Evolutionary conservation across 1,284 basidiomycete species (phyloP).

Genomic region (Irpex sp.): DNA sequence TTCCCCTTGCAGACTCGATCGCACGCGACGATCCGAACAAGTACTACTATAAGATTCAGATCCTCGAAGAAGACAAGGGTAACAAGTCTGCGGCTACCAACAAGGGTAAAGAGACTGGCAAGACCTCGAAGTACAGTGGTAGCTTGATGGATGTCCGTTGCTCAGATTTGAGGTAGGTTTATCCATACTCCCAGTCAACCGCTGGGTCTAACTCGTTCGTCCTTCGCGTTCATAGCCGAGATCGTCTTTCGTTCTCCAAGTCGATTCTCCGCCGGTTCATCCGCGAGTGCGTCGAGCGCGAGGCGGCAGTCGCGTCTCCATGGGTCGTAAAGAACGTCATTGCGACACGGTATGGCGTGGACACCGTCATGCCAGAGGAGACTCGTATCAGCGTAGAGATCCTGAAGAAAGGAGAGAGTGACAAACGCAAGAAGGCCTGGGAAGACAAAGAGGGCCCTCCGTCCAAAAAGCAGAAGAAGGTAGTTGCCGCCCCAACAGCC

Average conservation of each 20-base stretch:
- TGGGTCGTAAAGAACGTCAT: constrained; percentile 91
- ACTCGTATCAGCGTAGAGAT: constrained; percentile 76
- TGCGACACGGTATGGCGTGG: constrained; percentile 80
- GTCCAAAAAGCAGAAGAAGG: constrained; percentile 78
- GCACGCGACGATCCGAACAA: constrained; percentile 74
- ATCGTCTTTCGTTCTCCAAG: constrained; percentile 93
- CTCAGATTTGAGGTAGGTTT: constrained; percentile 70
- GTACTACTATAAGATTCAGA: constrained; percentile 88
- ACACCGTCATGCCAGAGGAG: constrained; percentile 81
- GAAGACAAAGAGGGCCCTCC: constrained; percentile 79
- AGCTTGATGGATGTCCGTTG: constrained; percentile 82
- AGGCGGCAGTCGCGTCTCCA: constrained; percentile 87
- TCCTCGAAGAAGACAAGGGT: constrained; percentile 74
- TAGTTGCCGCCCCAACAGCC: constrained; percentile 52
- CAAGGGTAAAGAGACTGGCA: constrained; percentile 42
- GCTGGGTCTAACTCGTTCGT: background rate
- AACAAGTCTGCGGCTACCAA: constrained; percentile 51
- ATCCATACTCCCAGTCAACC: background rate
- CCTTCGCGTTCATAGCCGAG: constrained; percentile 56
- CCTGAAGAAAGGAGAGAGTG: constrained; percentile 83
- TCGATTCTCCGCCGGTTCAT: constrained; percentile 95
- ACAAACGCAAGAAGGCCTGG: constrained; percentile 87
- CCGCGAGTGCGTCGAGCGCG: constrained; percentile 89
- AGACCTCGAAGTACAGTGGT: constrained; percentile 50
- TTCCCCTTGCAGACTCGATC: constrained; percentile 69